These are phyloP conservation scores for Galerina sulciceps DNA, from an alignment of 768 basidiomycete genomes.

Conservation along the genomic window DNA sequence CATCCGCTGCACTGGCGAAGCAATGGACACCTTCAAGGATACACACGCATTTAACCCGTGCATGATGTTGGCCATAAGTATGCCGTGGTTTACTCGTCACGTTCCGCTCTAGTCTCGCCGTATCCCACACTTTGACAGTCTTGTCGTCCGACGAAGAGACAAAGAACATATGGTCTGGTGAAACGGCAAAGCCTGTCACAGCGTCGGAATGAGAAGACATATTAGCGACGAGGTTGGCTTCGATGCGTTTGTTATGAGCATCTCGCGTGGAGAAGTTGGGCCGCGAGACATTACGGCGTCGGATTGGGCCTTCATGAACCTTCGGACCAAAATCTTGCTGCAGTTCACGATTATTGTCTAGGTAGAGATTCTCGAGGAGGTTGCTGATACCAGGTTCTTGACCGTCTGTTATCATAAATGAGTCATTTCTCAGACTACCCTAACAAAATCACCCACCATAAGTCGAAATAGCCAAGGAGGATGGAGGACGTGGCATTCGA, in stretches of 20 bases:
- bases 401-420: constrained; percentile 59
- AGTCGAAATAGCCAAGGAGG: constrained; percentile 66
- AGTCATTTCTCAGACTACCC: constrained; percentile 1
- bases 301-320: constrained; percentile 79
- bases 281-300: constrained; percentile 74
- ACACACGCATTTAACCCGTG: constrained; percentile 70
- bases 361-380: constrained; percentile 86
- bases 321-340: constrained; percentile 92
- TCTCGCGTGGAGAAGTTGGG: constrained; percentile 74
- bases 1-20: constrained; percentile 85
- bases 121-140: constrained; percentile 54
- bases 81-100: constrained; percentile 50
- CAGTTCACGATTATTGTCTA: constrained; percentile 84
- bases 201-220: constrained; percentile 82
- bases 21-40: constrained; percentile 88
- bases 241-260: constrained; percentile 58
- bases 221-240: constrained; percentile 84
- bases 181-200: constrained; percentile 80
- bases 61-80: constrained; percentile 65
- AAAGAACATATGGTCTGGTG: constrained; percentile 95
- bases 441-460: constrained; percentile 57
- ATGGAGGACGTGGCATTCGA: constrained; percentile 51
- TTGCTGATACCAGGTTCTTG: constrained; percentile 90
- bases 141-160: constrained; percentile 93
- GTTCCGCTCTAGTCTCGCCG: constrained; percentile 16